A percentile compares a stretch with the other conserved stretches of the same genome.
These are phyloP conservation scores for Dactylellina haptotyla DNA, from an alignment of 2,329 filamentous ascomycete genomes.

Conservation along the genomic window DNA sequence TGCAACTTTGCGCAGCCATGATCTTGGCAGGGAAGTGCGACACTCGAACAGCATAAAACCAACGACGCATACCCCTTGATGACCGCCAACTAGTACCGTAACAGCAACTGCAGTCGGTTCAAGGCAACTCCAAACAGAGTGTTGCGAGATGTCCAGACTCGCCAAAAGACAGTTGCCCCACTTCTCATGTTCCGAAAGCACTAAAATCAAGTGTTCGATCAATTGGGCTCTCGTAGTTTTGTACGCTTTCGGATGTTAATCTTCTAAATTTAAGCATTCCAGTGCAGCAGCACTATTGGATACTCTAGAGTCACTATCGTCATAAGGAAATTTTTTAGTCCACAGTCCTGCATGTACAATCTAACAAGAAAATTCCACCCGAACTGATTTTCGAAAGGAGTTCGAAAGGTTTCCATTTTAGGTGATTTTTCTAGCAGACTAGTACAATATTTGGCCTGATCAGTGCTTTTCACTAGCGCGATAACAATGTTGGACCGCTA, in stretches of 20 bases:
- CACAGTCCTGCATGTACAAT: no score
- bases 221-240: background rate
- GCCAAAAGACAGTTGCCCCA: background rate
- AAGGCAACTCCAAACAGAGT: constrained; percentile 17
- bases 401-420: background rate
- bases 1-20: background rate
- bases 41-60: background rate
- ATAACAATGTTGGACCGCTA: background rate
- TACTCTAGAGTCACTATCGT: no score
- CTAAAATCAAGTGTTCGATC: background rate
- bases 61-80: background rate
- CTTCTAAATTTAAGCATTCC: constrained; percentile 16
- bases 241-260: constrained; percentile 11
- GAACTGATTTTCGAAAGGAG: background rate
- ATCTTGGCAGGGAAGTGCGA: background rate
- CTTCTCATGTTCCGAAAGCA: background rate
- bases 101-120: constrained; percentile 28
- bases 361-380: no score
- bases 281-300: no score
- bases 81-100: constrained; percentile 1
- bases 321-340: no score
- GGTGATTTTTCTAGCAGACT: background rate
- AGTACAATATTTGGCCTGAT: constrained; percentile 1
- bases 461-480: background rate
- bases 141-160: background rate